These are phyloP conservation scores for Lathyrus oleraceus DNA, from an alignment of 306 rosid species.

Conservation along the genomic window DNA sequence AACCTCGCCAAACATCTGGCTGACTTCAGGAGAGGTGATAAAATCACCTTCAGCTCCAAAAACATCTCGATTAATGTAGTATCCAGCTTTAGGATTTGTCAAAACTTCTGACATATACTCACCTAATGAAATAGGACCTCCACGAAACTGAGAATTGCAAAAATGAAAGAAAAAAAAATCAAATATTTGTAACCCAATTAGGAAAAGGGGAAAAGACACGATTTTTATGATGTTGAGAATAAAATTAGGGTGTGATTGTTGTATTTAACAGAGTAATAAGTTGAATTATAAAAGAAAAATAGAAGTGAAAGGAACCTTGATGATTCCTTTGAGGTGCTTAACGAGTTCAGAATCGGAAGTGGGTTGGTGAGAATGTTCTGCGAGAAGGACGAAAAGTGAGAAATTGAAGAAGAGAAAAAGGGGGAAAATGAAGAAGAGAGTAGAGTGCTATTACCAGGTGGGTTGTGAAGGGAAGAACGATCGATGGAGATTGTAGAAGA, in stretches of 20 bases:
- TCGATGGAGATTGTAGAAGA: conserved; percentile 46
- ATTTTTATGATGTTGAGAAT: background rate
- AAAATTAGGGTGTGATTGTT: background rate
- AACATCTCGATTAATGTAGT: conserved; percentile 89
- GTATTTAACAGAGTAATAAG: no score
- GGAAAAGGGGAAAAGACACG: background rate
- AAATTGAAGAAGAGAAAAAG: background rate
- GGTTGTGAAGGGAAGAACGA: conserved; percentile 49
- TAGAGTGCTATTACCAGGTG: conserved; percentile 31
- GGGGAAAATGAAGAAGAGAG: conserved; percentile 4
- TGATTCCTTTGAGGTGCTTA: conserved; percentile 54
- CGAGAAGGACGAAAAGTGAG: background rate
- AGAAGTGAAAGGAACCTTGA: conserved; percentile 39
- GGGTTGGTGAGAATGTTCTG: conserved; percentile 48
- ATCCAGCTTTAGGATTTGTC: conserved; percentile 93
- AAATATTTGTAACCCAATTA: background rate
- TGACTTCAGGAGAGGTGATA: conserved; percentile 95
- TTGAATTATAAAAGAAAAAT: no score
- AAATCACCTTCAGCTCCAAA: conserved; percentile 94
- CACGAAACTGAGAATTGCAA: conserved; percentile 71
- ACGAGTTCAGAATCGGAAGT: conserved; percentile 51
- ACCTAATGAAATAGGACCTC: conserved; percentile 94
- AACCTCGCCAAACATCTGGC: conserved; percentile 99
- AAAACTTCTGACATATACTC: conserved; percentile 97
- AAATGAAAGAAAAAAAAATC: background rate